Conservation (phyloP, 2,329 filamentous ascomycete genomes). For the Pseudophaeomoniella oleicola region DNA sequence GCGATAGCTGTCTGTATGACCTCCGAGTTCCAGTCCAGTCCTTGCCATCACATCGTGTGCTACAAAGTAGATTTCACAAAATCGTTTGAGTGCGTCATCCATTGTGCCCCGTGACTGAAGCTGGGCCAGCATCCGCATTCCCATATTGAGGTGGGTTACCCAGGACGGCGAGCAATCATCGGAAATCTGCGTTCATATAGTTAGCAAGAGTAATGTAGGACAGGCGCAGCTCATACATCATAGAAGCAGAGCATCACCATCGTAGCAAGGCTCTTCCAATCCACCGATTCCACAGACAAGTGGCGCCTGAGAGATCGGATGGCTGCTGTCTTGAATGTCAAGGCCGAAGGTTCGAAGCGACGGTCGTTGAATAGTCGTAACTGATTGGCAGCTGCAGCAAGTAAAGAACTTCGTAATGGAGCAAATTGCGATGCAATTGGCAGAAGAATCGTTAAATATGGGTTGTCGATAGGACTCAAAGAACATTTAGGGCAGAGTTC, state of each 20-base stretch:
- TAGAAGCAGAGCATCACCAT: slow-evolving; percentile 21
- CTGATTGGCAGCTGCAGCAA: slow-evolving; percentile 17
- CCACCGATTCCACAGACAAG: slow-evolving; percentile 8
- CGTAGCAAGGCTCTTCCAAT: slow-evolving; percentile 14
- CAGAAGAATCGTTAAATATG: slow-evolving; percentile 14
- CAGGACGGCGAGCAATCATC: slow-evolving; percentile 18
- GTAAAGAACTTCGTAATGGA: slow-evolving; percentile 13
- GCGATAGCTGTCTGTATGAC: slow-evolving; percentile 7
- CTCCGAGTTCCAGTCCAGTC: slow-evolving; percentile 5
- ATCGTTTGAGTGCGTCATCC: slow-evolving; percentile 10
- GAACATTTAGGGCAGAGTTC: slow-evolving; percentile 18
- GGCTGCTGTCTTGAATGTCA: slow-evolving; percentile 13
- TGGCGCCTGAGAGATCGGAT: slow-evolving; percentile 13
- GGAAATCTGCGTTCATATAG: slow-evolving; percentile 13
- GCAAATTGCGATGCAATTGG: slow-evolving; percentile 12
- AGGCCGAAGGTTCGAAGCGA: slow-evolving; percentile 12
- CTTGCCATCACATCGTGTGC: slow-evolving; percentile 19
- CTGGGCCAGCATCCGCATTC: slow-evolving; percentile 13
- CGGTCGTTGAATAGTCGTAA: slow-evolving; percentile 13
- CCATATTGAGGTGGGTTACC: slow-evolving; percentile 17
- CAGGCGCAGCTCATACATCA: slow-evolving; percentile 7
- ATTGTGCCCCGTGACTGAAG: slow-evolving; percentile 6
- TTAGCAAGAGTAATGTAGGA: slow-evolving; percentile 3
- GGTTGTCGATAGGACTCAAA: slow-evolving; percentile 14
- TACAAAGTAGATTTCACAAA: slow-evolving; percentile 18